These are phyloP conservation scores for Taxawa tesnikishii DNA, from an alignment of 2,329 filamentous ascomycete genomes.

Conservation along the genomic window DNA sequence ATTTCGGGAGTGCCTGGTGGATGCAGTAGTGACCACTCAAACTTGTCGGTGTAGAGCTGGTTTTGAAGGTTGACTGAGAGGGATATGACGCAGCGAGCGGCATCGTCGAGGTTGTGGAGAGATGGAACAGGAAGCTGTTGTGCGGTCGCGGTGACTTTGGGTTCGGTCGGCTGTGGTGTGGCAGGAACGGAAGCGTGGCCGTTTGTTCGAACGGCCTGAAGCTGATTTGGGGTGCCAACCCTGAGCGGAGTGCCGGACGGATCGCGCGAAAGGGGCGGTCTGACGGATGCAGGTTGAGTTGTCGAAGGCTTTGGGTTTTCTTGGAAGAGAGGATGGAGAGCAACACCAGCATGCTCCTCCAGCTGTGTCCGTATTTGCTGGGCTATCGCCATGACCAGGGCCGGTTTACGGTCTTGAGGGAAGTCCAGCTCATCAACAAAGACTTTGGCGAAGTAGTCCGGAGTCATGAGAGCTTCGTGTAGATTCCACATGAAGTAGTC, in stretches of 20 bases:
- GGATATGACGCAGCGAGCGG: slow-evolving; percentile 83
- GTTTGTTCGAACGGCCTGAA: slow-evolving; percentile 37
- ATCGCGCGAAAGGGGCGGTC: slow-evolving; percentile 35
- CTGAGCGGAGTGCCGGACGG: slow-evolving; percentile 32
- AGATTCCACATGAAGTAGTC: slow-evolving; percentile 98
- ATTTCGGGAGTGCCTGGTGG: slow-evolving; percentile 83
- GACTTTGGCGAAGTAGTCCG: slow-evolving; percentile 85
- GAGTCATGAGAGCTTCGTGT: slow-evolving; percentile 85
- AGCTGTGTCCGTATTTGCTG: slow-evolving; percentile 90
- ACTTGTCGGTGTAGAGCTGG: slow-evolving; percentile 88
- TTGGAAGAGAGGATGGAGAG: slow-evolving; percentile 85
- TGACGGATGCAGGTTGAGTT: slow-evolving; percentile 19
- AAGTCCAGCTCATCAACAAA: slow-evolving; percentile 90
- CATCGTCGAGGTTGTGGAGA: slow-evolving; percentile 80
- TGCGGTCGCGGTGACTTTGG: slow-evolving; percentile 58
- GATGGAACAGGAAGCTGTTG: slow-evolving; percentile 40
- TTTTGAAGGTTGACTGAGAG: slow-evolving; percentile 87
- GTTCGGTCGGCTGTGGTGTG: slow-evolving; percentile 34
- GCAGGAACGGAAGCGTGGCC: slow-evolving; percentile 30
- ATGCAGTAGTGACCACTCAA: slow-evolving; percentile 92
- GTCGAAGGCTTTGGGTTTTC: slow-evolving; percentile 22
- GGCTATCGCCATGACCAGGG: slow-evolving; percentile 68
- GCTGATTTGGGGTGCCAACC: slow-evolving; percentile 14
- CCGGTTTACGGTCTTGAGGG: slow-evolving; percentile 52
- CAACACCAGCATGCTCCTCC: slow-evolving; percentile 91